Base-by-base conservation (phyloP, 805 yeast genomes). In the Candida gorgasii region DNA sequence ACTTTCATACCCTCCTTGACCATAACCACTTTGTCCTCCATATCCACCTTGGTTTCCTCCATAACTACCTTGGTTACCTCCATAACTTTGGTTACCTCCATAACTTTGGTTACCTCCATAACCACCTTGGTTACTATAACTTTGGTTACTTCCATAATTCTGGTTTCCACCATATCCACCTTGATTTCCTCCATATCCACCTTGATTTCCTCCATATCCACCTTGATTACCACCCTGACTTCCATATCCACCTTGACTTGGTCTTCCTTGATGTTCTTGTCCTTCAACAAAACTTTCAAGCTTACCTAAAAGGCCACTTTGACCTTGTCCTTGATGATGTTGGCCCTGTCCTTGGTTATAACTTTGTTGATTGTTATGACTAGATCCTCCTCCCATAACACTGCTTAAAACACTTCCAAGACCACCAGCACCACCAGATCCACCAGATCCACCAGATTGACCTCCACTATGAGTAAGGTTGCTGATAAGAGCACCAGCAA, bases 401-500 rank as follows among this genome's bases (percentile, higher is more conserved):
- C 56, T 44, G 16, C 55, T 50, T 27, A 45, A 36, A 17, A 42
- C 13, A 14, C 38, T 34, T 7, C 44, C 47, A 19, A 42, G 26
- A 11, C 38, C 43, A 15, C 43, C 33, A 11, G 28, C 28, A 14
- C 40, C 14, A 29, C 39, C 17, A 24, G 31, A 34, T 3, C 29
- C 15, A 3, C 18, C 8, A 8, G 28, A 17, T 9, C 13, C 23
- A 4, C 38, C 32, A 15, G 46, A 38, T 13, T 57, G 47, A 34
- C 57, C 47, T 33, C 52, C 50, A 23, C 62, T 49, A 18, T 35
- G 39, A 12, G 23, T 26, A 4, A 36, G 17, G 44, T 69, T 71
- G 57, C 53, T 34, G 18, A 69, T 66, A 42, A 76, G 49, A 7
- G 82, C 82, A 58, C 84, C 84, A 22, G 67, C 74, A 46, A 79